Evolutionary conservation across 768 basidiomycete species (phyloP), one percentile per base, ranked within the genome.

Genomic region (Pisolithus orientalis): DNA sequence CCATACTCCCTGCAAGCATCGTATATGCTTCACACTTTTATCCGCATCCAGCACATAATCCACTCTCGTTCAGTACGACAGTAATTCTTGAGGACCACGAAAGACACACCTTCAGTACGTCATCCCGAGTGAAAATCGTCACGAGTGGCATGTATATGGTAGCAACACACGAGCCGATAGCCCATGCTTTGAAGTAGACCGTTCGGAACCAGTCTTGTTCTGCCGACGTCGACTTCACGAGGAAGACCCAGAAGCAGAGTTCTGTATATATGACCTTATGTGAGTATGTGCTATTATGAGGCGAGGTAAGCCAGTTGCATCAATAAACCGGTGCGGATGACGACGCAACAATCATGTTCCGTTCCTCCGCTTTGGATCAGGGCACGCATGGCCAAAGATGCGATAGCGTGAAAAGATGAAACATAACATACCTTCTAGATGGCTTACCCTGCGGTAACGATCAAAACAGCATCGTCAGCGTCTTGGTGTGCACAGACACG

Each of bases 161-260:
- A 1, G 85, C 84, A 10, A 79, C 38, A 14, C 70, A 43, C 7
- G 89, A 87, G 10, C 90, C 89, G 25, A 76, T 55, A 14, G 77
- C 67, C 90, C 90, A 92, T 3, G 72, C 71, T 65, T 79, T 87
- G 75, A 90, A 92, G 59, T 90, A 89, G 17, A 71, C 55, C 60
- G 80, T 88, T 16, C 72, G 70, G 71, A 92, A 91, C 90, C 90
- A 93, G 59, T 87, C 78, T 60, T 80, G 83, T 55, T 85, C 79
- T 1, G 67, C 65, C 1, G 82, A 74, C 17, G 78, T 73, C 0
- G 85, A 72, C 52, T 86, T 86, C 46, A 91, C 72, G 37, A 93
- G 78, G 71, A 89, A 93, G 11, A 91, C 69, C 90, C 90, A 92
- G 65, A 93, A 93, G 60, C 87, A 92, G 0, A 92, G 74, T 59